phyloP scores from a whole-genome alignment of 1,284 basidiomycete species.

The Sporisorium scitamineum region DNA sequence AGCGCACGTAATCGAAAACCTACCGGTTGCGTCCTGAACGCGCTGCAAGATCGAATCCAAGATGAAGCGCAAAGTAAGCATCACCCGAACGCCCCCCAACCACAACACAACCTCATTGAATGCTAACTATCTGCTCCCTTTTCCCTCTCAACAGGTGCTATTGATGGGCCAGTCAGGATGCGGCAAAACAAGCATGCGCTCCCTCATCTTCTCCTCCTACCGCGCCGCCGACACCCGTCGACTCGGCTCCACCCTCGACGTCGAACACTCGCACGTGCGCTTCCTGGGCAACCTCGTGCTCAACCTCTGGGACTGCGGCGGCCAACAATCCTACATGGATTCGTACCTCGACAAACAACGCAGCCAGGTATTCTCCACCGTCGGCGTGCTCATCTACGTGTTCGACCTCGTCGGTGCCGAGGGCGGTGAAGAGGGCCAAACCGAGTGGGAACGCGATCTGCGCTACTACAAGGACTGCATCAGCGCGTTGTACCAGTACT shows the following conservation, averaged over 20 bases:
- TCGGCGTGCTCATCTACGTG: slow-evolving; percentile 97
- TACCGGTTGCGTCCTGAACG: not conserved
- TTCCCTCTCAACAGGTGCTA: slow-evolving; percentile 22
- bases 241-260: slow-evolving; percentile 94
- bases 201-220: slow-evolving; percentile 97
- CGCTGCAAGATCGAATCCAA: not conserved
- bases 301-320: slow-evolving; percentile 98
- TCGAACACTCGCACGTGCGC: slow-evolving; percentile 96
- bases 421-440: slow-evolving; percentile 52
- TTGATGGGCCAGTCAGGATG: slow-evolving; percentile 71
- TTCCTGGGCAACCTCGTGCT: slow-evolving; percentile 93
- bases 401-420: slow-evolving; percentile 79
- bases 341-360: slow-evolving; percentile 91
- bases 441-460: slow-evolving; percentile 73
- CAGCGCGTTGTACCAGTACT: slow-evolving; percentile 56
- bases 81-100: not conserved
- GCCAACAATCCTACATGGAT: slow-evolving; percentile 97
- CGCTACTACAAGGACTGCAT: slow-evolving; percentile 66
- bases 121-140: not conserved
- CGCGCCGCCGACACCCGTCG: slow-evolving; percentile 90
- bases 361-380: slow-evolving; percentile 91
- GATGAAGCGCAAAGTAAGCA: slow-evolving; percentile 51
- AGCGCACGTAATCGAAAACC: not conserved
- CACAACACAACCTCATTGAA: not conserved
- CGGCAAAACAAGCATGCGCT: slow-evolving; percentile 93